Conservation (phyloP, 2,329 filamentous ascomycete species). For the Colletotrichum sp. region DNA sequence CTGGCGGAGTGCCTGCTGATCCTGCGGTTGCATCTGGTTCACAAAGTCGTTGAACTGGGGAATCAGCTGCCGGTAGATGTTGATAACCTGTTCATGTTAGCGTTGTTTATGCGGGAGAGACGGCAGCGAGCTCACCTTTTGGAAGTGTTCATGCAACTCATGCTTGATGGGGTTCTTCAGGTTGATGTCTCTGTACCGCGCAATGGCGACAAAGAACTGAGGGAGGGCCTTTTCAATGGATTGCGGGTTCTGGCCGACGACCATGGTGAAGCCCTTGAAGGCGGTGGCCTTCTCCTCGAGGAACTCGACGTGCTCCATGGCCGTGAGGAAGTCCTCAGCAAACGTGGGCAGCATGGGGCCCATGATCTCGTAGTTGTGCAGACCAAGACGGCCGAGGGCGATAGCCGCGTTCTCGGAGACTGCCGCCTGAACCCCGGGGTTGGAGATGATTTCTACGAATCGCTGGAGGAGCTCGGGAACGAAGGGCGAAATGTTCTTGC, state of each 20-base stretch:
- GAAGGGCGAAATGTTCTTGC: constrained; percentile 77
- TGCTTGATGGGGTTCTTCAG: constrained; percentile 66
- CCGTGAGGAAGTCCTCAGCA: constrained; percentile 79
- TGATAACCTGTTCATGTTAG: constrained; percentile 47
- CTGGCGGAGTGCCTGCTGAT: constrained; percentile 53
- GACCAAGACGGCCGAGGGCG: constrained; percentile 84
- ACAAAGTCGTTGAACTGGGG: constrained; percentile 64
- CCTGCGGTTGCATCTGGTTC: constrained; percentile 51
- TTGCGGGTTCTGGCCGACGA: constrained; percentile 86
- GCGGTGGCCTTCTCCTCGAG: constrained; percentile 95
- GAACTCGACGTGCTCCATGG: constrained; percentile 84
- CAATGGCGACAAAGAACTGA: constrained; percentile 84
- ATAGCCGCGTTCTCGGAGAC: constrained; percentile 95
- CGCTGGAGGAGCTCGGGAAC: constrained; percentile 78
- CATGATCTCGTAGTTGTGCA: constrained; percentile 77
- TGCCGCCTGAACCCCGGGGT: constrained; percentile 83
- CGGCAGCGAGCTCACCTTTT: constrained; percentile 65
- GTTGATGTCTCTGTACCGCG: constrained; percentile 73
- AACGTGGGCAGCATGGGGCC: constrained; percentile 82
- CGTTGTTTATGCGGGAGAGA: background rate
- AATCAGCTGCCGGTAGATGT: constrained; percentile 63
- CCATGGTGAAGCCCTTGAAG: constrained; percentile 85
- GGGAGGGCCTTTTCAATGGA: constrained; percentile 88
- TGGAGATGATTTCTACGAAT: constrained; percentile 82
- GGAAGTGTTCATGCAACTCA: constrained; percentile 75